phyloP scores from a whole-genome alignment of 164 flowering plant genomes.

The Amborella trichopoda region DNA sequence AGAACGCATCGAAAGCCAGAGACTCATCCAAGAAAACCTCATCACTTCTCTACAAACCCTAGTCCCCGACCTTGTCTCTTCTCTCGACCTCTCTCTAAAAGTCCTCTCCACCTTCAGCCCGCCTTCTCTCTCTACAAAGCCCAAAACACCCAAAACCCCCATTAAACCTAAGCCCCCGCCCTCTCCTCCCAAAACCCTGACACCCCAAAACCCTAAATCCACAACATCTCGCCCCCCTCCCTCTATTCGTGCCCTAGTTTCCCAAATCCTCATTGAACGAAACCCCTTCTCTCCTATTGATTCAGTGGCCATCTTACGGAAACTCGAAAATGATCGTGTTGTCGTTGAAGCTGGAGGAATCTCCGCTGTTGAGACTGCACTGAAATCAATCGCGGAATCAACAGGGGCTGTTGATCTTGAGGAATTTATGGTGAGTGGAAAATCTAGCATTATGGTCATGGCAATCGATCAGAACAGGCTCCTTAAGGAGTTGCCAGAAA shows the following conservation, averaged over 20 bases:
- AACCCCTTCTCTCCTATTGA: slow-evolving; percentile 74
- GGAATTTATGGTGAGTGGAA: slow-evolving; percentile 72
- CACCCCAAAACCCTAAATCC: background rate
- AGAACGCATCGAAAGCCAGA: slow-evolving; percentile 38
- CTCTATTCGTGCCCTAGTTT: slow-evolving; percentile 80
- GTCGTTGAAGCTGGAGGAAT: slow-evolving; percentile 80
- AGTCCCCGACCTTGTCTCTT: slow-evolving; percentile 69
- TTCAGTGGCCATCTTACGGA: slow-evolving; percentile 64
- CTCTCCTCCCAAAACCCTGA: background rate
- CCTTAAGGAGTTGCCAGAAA: slow-evolving; percentile 76
- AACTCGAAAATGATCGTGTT: slow-evolving; percentile 60
- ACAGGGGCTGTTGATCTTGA: slow-evolving; percentile 67
- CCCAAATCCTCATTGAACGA: slow-evolving; percentile 63
- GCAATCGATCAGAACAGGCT: slow-evolving; percentile 56
- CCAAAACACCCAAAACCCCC: slow-evolving; percentile 31
- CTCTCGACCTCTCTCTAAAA: slow-evolving; percentile 69
- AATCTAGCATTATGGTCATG: slow-evolving; percentile 71
- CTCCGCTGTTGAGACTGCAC: slow-evolving; percentile 74
- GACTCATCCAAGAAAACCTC: slow-evolving; percentile 39
- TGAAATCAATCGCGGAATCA: slow-evolving; percentile 77
- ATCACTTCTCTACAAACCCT: slow-evolving; percentile 59
- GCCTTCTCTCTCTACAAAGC: too few relatives aligned
- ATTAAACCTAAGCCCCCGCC: slow-evolving; percentile 13
- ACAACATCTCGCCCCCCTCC: slow-evolving; percentile 7
- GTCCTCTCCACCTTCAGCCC: slow-evolving; percentile 57